Evolutionary conservation across 164 flowering plant species (phyloP).

Genomic region (Tinospora cordifolia): DNA sequence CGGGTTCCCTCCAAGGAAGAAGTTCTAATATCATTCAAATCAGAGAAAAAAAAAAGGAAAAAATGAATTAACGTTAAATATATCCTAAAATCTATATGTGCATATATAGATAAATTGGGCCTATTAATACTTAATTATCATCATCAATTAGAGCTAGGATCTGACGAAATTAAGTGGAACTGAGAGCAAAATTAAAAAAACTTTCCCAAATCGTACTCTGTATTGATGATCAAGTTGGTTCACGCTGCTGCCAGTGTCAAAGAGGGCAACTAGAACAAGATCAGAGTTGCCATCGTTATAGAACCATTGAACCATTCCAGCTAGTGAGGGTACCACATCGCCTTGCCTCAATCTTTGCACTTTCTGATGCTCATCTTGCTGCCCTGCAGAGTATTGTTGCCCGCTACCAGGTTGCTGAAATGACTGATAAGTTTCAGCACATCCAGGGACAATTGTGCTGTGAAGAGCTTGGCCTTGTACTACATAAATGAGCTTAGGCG

Average conservation of each 20-base stretch:
- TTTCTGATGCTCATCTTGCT: constrained; percentile 35
- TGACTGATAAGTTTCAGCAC: constrained; percentile 50
- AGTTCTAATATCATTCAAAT: background rate
- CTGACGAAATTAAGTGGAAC: background rate
- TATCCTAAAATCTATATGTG: too few species aligned
- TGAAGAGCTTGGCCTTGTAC: constrained; percentile 34
- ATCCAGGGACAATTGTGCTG: constrained; percentile 42
- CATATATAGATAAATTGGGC: too few species aligned
- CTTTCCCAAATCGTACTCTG: constrained; percentile 26
- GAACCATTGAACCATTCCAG: constrained; percentile 34
- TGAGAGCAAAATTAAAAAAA: background rate
- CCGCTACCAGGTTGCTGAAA: constrained; percentile 10
- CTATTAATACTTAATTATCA: too few species aligned
- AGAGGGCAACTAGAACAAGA: constrained; percentile 19
- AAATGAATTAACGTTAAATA: background rate
- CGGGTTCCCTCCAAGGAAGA: constrained; percentile 12
- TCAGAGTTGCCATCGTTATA: constrained; percentile 35
- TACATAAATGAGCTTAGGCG: constrained; percentile 31
- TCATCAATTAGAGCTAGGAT: background rate
- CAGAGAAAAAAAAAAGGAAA: background rate
- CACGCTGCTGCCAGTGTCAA: constrained; percentile 20
- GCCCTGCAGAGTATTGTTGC: too few species aligned
- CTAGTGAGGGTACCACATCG: constrained; percentile 29
- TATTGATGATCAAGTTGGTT: constrained; percentile 37
- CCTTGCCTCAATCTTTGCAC: constrained; percentile 27